Evolutionary conservation across 2,329 filamentous ascomycete genomes (phyloP).

Genomic region (Ophidiomyces ophidiicola): DNA sequence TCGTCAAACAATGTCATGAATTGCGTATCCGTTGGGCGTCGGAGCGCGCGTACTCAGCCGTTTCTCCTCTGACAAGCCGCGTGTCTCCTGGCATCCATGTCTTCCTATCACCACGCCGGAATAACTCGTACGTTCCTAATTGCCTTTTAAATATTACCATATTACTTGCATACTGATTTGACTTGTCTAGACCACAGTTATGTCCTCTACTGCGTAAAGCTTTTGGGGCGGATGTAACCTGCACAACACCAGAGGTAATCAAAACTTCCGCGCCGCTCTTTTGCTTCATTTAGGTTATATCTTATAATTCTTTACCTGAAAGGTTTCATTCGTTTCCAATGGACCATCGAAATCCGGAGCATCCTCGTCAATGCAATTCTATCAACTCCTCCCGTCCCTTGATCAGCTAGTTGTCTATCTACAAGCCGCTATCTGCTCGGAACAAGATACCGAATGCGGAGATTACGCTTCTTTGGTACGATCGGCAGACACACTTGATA

Average conservation of each 20-base stretch:
- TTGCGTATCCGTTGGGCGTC: conserved; percentile 72
- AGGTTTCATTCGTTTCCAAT: conserved; percentile 51
- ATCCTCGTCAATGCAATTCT: conserved; percentile 56
- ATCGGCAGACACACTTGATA: conserved; percentile 54
- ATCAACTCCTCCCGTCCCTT: conserved; percentile 51
- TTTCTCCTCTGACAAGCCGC: conserved; percentile 61
- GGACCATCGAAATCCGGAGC: conserved; percentile 48
- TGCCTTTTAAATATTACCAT: neutral
- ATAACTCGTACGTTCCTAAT: conserved; percentile 5
- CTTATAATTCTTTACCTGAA: conserved; percentile 17
- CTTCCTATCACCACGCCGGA: conserved; percentile 51
- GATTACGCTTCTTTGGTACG: conserved; percentile 36
- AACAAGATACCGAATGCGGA: conserved; percentile 39
- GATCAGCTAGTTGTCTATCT: conserved; percentile 44
- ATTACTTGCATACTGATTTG: neutral
- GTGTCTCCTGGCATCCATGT: conserved; percentile 71
- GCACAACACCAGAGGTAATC: conserved; percentile 39
- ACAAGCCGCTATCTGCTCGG: conserved; percentile 41
- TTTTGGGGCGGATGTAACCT: conserved; percentile 47
- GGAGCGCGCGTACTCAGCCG: conserved; percentile 42
- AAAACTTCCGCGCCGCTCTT: neutral
- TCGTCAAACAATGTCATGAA: conserved; percentile 55
- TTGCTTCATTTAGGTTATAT: conserved; percentile 8
- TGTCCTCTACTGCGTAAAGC: conserved; percentile 47
- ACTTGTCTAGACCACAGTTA: conserved; percentile 34